A percentile compares a stretch with the other conserved stretches of the same genome.
Evolutionary conservation across 2,329 filamentous ascomycete genomes (phyloP).

Genomic region (Ceratocystis papillata): DNA sequence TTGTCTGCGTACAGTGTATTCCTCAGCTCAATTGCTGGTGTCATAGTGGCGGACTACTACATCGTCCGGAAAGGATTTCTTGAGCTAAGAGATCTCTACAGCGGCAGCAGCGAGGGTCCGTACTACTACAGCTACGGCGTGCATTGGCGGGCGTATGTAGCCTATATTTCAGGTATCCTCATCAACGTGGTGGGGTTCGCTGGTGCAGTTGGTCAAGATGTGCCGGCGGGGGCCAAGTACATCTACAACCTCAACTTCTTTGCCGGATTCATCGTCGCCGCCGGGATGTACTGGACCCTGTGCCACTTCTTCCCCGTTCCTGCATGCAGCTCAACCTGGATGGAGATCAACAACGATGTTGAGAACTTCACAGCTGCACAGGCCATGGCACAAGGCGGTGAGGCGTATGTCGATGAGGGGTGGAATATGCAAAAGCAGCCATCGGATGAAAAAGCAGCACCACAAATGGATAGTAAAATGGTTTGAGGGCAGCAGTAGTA

Average conservation of each 20-base stretch:
- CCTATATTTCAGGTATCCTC: slow-evolving; percentile 72
- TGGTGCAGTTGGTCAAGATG: slow-evolving; percentile 59
- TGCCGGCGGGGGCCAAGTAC: slow-evolving; percentile 70
- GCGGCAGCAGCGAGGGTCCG: slow-evolving; percentile 50
- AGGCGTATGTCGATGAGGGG: slow-evolving; percentile 35
- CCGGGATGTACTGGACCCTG: slow-evolving; percentile 55
- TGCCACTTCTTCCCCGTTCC: slow-evolving; percentile 62
- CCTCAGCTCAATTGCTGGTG: slow-evolving; percentile 85
- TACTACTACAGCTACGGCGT: slow-evolving; percentile 68
- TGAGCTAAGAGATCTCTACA: slow-evolving; percentile 68
- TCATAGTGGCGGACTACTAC: slow-evolving; percentile 84
- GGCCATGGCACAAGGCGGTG: slow-evolving; percentile 27
- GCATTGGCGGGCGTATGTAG: slow-evolving; percentile 72
- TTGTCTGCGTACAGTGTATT: slow-evolving; percentile 88
- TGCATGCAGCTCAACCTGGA: slow-evolving; percentile 63
- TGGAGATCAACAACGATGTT: slow-evolving; percentile 59
- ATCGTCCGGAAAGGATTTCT: slow-evolving; percentile 71
- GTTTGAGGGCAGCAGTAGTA: not conserved
- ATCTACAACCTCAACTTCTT: slow-evolving; percentile 92
- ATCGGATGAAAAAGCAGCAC: slow-evolving; percentile 22
- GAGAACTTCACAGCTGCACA: slow-evolving; percentile 44
- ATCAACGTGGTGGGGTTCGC: slow-evolving; percentile 90
- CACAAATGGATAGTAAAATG: not conserved
- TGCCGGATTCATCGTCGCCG: slow-evolving; percentile 63
- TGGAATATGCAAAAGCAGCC: slow-evolving; percentile 22